These are phyloP conservation scores for Aspergillus sclerotioniger DNA, from an alignment of 495 filamentous ascomycete species.

Conservation along the genomic window DNA sequence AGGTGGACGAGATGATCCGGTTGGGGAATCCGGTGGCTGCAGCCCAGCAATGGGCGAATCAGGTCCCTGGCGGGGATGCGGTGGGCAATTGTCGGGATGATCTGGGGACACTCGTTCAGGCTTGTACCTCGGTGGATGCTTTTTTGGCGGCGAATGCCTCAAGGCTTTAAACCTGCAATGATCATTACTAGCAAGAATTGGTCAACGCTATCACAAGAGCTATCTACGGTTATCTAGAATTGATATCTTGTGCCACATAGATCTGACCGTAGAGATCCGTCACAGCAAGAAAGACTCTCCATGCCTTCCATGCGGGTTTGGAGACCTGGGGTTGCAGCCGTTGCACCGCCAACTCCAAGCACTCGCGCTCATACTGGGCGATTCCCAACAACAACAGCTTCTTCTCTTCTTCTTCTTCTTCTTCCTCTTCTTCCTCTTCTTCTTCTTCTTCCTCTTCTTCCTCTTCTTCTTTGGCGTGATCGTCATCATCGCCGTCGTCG, in stretches of 20 bases:
- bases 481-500: too few species aligned
- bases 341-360: constrained; percentile 13
- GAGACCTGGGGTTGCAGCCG: constrained; percentile 12
- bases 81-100: background rate
- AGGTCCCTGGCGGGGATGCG: background rate
- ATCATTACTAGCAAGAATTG: background rate
- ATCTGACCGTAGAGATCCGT: constrained; percentile 43
- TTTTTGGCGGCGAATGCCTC: background rate
- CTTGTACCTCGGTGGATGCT: background rate
- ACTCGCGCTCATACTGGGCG: constrained; percentile 30
- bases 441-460: too few species aligned
- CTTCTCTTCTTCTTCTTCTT: background rate
- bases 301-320: constrained; percentile 9
- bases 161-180: background rate
- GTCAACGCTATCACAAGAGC: background rate
- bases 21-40: background rate
- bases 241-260: constrained; percentile 33
- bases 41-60: background rate
- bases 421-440: too few species aligned
- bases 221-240: background rate
- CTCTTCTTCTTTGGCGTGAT: too few species aligned
- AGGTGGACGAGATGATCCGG: background rate
- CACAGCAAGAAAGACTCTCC: constrained; percentile 34
- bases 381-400: constrained; percentile 25
- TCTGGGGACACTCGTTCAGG: background rate